A percentile compares a stretch with the other conserved stretches of the same genome.
Conservation (phyloP, 345 rosid genomes). For the Dovyalis caffra region DNA sequence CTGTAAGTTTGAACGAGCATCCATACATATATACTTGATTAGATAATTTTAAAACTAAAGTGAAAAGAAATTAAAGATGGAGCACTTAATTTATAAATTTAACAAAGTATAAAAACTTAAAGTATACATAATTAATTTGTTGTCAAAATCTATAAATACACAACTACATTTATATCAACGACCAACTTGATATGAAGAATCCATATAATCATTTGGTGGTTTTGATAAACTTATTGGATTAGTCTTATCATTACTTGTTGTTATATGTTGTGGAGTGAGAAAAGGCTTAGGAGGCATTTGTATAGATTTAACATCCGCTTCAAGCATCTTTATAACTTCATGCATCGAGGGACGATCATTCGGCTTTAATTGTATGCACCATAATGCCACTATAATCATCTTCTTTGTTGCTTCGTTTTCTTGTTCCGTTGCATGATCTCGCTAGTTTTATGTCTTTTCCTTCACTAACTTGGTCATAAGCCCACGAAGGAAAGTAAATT, state of each 20-base stretch:
- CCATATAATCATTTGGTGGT: not conserved
- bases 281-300: not conserved
- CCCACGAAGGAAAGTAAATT: not conserved
- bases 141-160: too few species aligned
- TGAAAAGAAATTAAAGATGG: too few species aligned
- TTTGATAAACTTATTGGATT: not conserved
- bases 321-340: not conserved
- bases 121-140: not conserved
- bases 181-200: not conserved
- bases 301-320: not conserved
- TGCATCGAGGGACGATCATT: not conserved
- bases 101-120: too few species aligned
- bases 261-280: not conserved
- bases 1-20: too few species aligned
- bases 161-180: accelerated
- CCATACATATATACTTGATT: too few species aligned
- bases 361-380: not conserved
- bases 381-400: not conserved
- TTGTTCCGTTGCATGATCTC: not conserved
- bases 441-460: not conserved
- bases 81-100: accelerated
- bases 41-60: too few species aligned
- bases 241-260: not conserved
- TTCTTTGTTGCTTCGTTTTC: not conserved
- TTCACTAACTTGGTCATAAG: not conserved